phyloP scores from a whole-genome alignment of 1,139 yeast species.

The Suhomyces kunorum region DNA sequence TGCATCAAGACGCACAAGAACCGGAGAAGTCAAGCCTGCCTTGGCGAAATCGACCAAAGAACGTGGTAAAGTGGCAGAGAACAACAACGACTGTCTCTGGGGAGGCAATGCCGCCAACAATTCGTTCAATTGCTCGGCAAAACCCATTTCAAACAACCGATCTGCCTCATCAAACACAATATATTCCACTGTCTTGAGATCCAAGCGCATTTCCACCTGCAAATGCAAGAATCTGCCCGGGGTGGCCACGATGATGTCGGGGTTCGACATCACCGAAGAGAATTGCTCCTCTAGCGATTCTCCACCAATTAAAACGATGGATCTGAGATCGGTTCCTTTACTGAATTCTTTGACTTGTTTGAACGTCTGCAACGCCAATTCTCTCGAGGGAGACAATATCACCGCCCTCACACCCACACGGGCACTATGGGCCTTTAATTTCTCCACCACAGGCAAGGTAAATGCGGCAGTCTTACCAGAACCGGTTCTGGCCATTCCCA shows the following conservation, averaged over 20 bases:
- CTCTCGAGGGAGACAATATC: constrained; percentile 90
- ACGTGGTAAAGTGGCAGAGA: constrained; percentile 93
- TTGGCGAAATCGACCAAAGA: constrained; percentile 94
- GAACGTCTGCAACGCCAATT: constrained; percentile 87
- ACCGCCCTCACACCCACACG: constrained; percentile 89
- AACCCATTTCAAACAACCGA: constrained; percentile 95
- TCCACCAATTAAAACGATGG: constrained; percentile 89
- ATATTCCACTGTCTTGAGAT: constrained; percentile 78
- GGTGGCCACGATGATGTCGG: constrained; percentile 93
- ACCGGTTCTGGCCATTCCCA: constrained; percentile 99
- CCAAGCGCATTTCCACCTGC: constrained; percentile 91
- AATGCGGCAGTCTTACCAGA: constrained; percentile 99
- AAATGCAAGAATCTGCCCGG: constrained; percentile 97
- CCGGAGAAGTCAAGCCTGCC: constrained; percentile 92
- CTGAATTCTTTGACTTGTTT: constrained; percentile 88
- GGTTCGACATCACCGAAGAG: constrained; percentile 86
- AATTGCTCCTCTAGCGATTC: constrained; percentile 97
- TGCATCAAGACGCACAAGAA: constrained; percentile 86
- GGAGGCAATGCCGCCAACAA: constrained; percentile 81
- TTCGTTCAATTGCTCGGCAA: constrained; percentile 91
- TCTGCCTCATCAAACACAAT: constrained; percentile 98
- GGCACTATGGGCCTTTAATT: constrained; percentile 77
- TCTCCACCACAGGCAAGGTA: constrained; percentile 88
- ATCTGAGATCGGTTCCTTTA: constrained; percentile 78
- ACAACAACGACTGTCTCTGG: constrained; percentile 80